Conservation (phyloP, 169 alveolate genomes). For the Cryptosporidium muris region DNA sequence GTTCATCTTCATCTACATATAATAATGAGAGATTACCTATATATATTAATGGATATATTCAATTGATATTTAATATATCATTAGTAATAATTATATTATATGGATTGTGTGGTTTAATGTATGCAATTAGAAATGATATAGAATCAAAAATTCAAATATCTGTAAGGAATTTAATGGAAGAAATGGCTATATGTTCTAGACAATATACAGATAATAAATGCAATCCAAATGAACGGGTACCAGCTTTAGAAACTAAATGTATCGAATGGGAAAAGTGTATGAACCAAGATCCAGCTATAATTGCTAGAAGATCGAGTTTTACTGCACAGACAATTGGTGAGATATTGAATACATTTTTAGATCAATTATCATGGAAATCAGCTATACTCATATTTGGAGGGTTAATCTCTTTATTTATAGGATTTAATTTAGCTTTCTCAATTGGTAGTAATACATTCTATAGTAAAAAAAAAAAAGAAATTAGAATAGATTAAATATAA, state of each 20-base stretch:
- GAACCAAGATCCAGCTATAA: conserved; percentile 65
- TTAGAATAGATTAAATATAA: neutral
- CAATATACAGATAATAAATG: conserved; percentile 66
- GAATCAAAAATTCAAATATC: conserved; percentile 67
- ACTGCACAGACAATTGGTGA: conserved; percentile 69
- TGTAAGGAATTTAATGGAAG: conserved; percentile 34
- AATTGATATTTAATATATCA: conserved; percentile 20
- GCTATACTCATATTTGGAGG: conserved; percentile 56
- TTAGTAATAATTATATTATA: conserved; percentile 16
- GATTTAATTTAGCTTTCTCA: conserved; percentile 15
- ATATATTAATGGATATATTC: conserved; percentile 8
- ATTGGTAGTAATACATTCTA: neutral
- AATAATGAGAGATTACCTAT: neutral
- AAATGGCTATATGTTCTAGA: conserved; percentile 55
- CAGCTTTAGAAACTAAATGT: conserved; percentile 64
- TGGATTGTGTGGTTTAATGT: conserved; percentile 22
- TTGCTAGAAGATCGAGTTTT: conserved; percentile 60
- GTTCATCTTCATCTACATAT: neutral
- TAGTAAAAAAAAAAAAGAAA: neutral
- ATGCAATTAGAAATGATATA: conserved; percentile 53
- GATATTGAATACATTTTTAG: conserved; percentile 50
- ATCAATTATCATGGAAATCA: conserved; percentile 62
- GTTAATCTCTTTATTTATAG: conserved; percentile 45
- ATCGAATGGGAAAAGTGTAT: conserved; percentile 68
- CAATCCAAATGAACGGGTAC: conserved; percentile 55